Percentiles rank a stretch among this genome's conserved stretches.
Evolutionary conservation across 1,284 basidiomycete species (phyloP).

Genomic region (Malassezia arunalokei): DNA sequence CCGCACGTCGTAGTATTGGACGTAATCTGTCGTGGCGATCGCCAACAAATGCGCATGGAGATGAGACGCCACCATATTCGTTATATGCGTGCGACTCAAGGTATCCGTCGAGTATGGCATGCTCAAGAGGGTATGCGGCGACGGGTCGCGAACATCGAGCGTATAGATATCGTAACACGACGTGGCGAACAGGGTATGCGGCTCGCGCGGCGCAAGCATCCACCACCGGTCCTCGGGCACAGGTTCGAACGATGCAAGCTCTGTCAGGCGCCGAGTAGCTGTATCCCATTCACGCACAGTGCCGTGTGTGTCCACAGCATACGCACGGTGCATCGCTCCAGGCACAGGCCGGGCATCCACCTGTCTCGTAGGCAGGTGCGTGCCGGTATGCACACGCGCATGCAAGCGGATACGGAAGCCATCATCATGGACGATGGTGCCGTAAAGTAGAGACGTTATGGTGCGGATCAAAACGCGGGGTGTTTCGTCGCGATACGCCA

Average conservation of each 20-base stretch:
- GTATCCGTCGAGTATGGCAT: slow-evolving; percentile 2
- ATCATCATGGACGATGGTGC: not conserved
- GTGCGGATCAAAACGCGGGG: slow-evolving; percentile 1
- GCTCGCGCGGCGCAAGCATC: not conserved
- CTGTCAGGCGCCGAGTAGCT: not conserved
- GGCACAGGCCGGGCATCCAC: not conserved
- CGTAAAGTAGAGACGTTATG: not conserved
- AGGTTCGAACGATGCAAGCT: not conserved
- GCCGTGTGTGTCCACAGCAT: slow-evolving; percentile 6
- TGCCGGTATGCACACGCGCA: not conserved
- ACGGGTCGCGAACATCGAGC: slow-evolving; percentile 1
- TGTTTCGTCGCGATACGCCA: not conserved
- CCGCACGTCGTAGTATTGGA: slow-evolving; percentile 11
- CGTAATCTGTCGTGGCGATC: slow-evolving; percentile 6
- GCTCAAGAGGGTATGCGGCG: not conserved
- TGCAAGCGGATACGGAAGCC: not conserved
- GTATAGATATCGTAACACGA: not conserved
- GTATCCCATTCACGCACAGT: slow-evolving; percentile 4
- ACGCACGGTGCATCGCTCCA: not conserved
- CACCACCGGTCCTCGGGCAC: not conserved
- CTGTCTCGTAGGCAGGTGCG: not conserved
- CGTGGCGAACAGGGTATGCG: not conserved
- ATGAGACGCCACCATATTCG: not conserved
- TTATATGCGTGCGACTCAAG: slow-evolving; percentile 1
- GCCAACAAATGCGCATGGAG: not conserved